These are phyloP conservation scores for Cyclocybe cylindracea DNA, from an alignment of 768 basidiomycete species.

Conservation along the genomic window DNA sequence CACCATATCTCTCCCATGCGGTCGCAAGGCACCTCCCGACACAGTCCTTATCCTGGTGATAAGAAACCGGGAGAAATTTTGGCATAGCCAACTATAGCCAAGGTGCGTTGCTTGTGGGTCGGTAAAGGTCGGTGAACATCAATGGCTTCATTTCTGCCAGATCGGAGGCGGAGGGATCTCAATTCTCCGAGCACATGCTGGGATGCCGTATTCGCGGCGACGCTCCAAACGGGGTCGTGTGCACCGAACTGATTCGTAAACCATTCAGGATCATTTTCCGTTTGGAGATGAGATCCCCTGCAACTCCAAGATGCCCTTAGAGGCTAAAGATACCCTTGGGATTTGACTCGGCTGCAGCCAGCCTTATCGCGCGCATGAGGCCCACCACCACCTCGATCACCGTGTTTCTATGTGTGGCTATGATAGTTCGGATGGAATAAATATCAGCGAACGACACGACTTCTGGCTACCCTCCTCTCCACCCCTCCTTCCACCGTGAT, in stretches of 20 bases:
- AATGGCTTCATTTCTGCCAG: too few species aligned
- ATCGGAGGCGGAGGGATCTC: background rate
- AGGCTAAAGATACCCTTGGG: background rate
- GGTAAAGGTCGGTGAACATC: too few species aligned
- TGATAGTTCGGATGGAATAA: conserved; percentile 12
- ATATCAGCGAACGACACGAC: conserved; percentile 8
- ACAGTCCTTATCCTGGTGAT: background rate
- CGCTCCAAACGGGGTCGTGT: background rate
- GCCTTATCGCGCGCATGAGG: conserved; percentile 14
- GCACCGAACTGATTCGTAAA: too few species aligned
- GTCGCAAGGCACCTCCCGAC: background rate
- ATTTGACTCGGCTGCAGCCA: too few species aligned
- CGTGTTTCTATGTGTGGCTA: background rate
- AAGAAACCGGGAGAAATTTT: background rate
- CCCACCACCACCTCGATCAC: background rate
- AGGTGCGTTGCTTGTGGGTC: too few species aligned
- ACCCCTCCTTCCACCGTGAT: conserved; percentile 16
- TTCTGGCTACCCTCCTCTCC: conserved; percentile 3
- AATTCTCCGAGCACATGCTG: background rate
- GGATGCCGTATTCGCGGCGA: background rate
- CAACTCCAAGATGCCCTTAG: conserved; percentile 6
- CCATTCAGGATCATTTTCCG: conserved; percentile 4
- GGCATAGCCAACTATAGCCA: too few species aligned
- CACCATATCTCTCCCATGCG: background rate
- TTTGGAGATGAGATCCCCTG: conserved; percentile 6